Evolutionary conservation across 164 flowering plant genomes (phyloP), one percentile per base, ranked within the genome.

Genomic region (Liquidambar formosana): DNA sequence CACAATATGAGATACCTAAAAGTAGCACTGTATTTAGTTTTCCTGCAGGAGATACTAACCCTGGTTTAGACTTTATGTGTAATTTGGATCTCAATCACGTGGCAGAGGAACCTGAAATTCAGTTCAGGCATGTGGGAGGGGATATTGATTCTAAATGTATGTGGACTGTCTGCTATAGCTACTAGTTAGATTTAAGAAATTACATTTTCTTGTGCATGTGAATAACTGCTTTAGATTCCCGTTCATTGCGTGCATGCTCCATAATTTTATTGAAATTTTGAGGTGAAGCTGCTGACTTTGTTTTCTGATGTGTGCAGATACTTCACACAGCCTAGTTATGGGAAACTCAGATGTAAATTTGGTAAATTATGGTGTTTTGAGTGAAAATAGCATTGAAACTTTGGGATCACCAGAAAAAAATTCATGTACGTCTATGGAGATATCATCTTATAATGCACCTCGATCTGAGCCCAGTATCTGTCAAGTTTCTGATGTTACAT

Each of bases 231-330:
- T 11, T 26, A 22, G 10, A 22, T 45, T 52, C 26, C 46, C 43
- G 38, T 46, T 22, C 26, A 22, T 64, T 75, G 64, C 23, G 41
- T 26, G 12, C 66, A 38, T 41, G 18, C 33, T 18, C 22, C 46
- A 47, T 19, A 4, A 53, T 9, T 16, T 47, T 65, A 3, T 26
- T n/a, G 47, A 33, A 54, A 58, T 25, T 19, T 68, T 65, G 33
- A 15, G 25, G 54, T 60, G 15, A 49, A 61, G 48, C 57, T 26
- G 9, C 54, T 76, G 25, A 67, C 69, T 44, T 19, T 68, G 53
- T 63, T 43, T 74, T 25, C 58, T 66, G 61, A 26, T 41, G 25
- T 45, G 73, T 78, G 69, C 81, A 82, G 86, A 72, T 73, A 56
- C 76, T 62, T 71, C 73, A 64, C 57, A 66, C 21, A 18, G 51